Base-by-base conservation (phyloP, 2,329 filamentous ascomycete species). In the Dichotomopilus funicola region DNA sequence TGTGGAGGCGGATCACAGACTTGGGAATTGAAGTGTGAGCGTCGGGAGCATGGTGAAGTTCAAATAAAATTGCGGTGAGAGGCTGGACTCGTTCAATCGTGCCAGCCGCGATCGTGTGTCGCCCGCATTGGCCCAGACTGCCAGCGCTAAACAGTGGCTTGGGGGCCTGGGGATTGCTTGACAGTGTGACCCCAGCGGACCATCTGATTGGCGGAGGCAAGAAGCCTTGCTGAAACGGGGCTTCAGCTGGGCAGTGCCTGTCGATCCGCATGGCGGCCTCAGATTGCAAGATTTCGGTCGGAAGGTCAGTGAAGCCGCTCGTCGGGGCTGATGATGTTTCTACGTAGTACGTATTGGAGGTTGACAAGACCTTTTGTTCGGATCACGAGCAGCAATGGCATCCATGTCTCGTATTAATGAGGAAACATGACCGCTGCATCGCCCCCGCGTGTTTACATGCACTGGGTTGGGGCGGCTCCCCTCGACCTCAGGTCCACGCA, bases 21-120 rank as follows among this genome's bases (percentile, higher is more conserved):
- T 41, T 47, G 27, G 35, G 33, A 9, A 5, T 37, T 5, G 4
- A 19, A 33, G 7, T 8, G 8, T 2, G 44, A 35, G 10, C 4
- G 8, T 5, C 11, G 4, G 12, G 31, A 13, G 12, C 19, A 7
- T 27, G 7, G 43, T 35, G 51, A 41, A 42, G 51, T 47, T 47
- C 43, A 46, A 53, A 53, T 53, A 53, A n/a, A 53, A 31, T 47
- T 53, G 51, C 51, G 51, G 43, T 53, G 42, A 34, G 43, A 46
- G 43, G 35, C 35, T 11, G 7, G 8, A 8, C 2, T 8, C 36
- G 11, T 12, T 2, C 36, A 4, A 12, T 12, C 36, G 2, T 3
- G 36, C 36, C 11, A 45, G 34, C 34, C 27, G 2, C 19, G 2
- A 33, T 48, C 45, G 35, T 46, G 51, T 42, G 51, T 35, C 37